A percentile compares a stretch with the other conserved stretches of the same genome.
These are phyloP conservation scores for Quercus agrifolia DNA, from an alignment of 306 rosid species.

Conservation along the genomic window DNA sequence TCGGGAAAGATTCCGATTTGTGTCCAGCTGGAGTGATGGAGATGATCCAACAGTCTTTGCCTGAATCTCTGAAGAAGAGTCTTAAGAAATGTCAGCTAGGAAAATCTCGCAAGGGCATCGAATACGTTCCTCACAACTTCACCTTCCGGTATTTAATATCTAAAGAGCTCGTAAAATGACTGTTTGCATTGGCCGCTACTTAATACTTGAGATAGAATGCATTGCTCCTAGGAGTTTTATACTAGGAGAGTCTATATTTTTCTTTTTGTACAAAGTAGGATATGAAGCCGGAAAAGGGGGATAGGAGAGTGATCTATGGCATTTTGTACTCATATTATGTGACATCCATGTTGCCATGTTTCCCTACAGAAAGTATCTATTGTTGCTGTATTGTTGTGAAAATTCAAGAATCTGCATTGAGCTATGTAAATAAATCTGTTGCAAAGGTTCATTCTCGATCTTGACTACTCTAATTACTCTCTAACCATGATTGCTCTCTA, in stretches of 20 bases:
- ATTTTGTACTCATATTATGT: conserved; percentile 22
- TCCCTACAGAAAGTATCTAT: conserved; percentile 17
- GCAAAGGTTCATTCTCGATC: conserved; percentile 2
- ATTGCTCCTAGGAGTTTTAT: conserved; percentile 9
- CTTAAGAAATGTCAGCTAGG: conserved; percentile 47
- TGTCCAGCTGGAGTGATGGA: conserved; percentile 59
- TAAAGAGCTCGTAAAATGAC: conserved; percentile 73
- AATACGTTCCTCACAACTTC: conserved; percentile 79
- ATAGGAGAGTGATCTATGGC: conserved; percentile 24
- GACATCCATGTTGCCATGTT: background rate
- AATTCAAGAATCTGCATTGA: conserved; percentile 11
- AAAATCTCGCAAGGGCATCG: conserved; percentile 68
- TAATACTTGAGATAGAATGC: conserved; percentile 12
- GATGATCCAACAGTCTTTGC: conserved; percentile 67
- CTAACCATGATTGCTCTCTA: background rate
- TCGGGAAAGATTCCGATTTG: conserved; percentile 61
- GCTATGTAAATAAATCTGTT: conserved; percentile 31
- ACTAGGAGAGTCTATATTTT: conserved; percentile 10
- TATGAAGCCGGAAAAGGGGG: conserved; percentile 12
- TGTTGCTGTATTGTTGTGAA: conserved; percentile 14
- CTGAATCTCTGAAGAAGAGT: conserved; percentile 70
- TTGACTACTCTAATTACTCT: background rate
- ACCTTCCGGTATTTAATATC: conserved; percentile 80
- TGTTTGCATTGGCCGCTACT: conserved; percentile 12
- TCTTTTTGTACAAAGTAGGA: conserved; percentile 61